Evolutionary conservation across 371 early-diverging fungal species (phyloP).

Genomic region (Mortierella sp.): DNA sequence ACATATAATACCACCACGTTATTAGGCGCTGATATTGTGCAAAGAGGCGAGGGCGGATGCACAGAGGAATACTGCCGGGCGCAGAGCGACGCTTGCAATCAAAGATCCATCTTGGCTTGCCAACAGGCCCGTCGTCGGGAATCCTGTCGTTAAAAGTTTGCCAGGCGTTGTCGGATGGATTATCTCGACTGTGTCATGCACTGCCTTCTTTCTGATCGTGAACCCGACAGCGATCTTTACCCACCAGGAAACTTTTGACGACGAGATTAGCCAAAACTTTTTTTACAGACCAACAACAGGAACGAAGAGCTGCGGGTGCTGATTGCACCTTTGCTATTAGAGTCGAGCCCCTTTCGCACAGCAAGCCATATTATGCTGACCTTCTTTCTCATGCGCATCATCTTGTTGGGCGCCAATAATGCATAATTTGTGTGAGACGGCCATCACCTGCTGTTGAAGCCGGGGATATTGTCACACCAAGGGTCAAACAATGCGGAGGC

Average conservation of each 20-base stretch:
- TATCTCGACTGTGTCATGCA: conserved; percentile 1
- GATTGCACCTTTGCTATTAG: not conserved
- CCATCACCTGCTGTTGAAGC: no score
- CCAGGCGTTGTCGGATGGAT: not conserved
- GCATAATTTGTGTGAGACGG: no score
- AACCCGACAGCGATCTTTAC: not conserved
- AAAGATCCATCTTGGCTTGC: not conserved
- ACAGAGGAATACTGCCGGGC: not conserved
- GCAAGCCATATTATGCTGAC: not conserved
- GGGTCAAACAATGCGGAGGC: no score
- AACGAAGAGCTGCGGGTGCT: not conserved
- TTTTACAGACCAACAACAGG: no score
- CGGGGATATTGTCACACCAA: no score
- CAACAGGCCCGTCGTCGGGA: conserved; percentile 4
- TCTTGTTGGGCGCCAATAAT: no score
- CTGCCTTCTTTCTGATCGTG: not conserved
- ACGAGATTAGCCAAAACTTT: not conserved
- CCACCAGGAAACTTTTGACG: not conserved
- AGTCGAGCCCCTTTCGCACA: not conserved
- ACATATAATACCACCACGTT: not conserved
- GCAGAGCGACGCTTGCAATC: not conserved
- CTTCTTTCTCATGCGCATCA: no score
- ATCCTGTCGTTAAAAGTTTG: conserved; percentile 8
- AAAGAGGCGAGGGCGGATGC: not conserved
- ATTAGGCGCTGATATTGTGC: not conserved